Evolutionary conservation across 2,329 filamentous ascomycete species (phyloP).

Genomic region (Diaporthe sp.): DNA sequence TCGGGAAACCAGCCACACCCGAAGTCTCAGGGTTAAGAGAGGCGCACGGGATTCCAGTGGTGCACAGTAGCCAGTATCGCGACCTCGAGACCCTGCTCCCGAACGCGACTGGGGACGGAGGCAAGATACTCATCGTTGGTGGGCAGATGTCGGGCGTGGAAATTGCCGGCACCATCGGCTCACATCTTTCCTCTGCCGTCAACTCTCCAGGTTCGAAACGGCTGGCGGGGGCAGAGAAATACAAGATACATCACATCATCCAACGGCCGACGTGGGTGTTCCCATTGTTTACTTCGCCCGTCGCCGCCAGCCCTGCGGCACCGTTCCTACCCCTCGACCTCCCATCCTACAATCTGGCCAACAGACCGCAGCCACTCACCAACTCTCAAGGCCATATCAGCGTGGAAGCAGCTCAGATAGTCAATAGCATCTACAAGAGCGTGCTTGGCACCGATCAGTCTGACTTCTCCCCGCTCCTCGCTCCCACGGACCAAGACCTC

Average conservation of each 20-base stretch:
- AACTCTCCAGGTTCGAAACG: conserved; percentile 63
- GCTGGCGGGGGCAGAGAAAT: conserved; percentile 61
- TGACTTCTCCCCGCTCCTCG: conserved; percentile 60
- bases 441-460: conserved; percentile 69
- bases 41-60: conserved; percentile 60
- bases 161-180: conserved; percentile 79
- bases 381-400: conserved; percentile 77
- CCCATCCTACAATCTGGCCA: conserved; percentile 77
- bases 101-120: conserved; percentile 54
- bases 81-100: conserved; percentile 65
- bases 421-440: conserved; percentile 65
- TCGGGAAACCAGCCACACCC: conserved; percentile 72
- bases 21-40: conserved; percentile 53
- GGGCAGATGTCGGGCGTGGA: conserved; percentile 89
- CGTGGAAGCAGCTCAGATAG: conserved; percentile 66
- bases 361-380: conserved; percentile 69
- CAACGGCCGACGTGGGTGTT: conserved; percentile 81
- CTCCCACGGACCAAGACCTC: conserved; percentile 56
- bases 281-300: conserved; percentile 69
- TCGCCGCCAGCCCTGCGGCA: conserved; percentile 67
- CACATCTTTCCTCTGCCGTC: conserved; percentile 75
- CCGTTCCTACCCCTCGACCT: conserved; percentile 82
- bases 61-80: conserved; percentile 79
- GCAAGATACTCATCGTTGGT: conserved; percentile 81
- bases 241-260: conserved; percentile 76